Evolutionary conservation across 1,139 yeast genomes (phyloP).

Genomic region (Magnusiomyces magnusii): DNA sequence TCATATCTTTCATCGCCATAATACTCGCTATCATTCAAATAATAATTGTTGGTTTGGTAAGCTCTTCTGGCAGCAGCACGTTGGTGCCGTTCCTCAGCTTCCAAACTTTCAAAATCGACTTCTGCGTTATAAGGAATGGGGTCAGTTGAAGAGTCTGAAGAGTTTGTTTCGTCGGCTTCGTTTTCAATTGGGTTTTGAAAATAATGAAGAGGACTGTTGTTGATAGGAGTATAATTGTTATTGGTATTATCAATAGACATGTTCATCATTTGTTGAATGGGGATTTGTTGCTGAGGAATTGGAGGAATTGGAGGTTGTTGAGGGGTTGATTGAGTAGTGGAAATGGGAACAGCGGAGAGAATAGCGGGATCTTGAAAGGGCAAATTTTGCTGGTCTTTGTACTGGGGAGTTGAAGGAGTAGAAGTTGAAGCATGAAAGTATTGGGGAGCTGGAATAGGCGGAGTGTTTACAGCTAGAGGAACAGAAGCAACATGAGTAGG

Average conservation of each 20-base stretch:
- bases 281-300: background rate
- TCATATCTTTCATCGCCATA: background rate
- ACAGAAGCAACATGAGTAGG: slow-evolving; percentile 1
- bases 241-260: background rate
- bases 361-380: slow-evolving; percentile 28
- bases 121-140: slow-evolving; percentile 22
- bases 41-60: background rate
- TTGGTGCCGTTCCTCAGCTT: background rate
- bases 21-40: background rate
- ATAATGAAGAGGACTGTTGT: background rate
- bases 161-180: slow-evolving; percentile 8
- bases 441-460: background rate
- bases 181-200: slow-evolving; percentile 1
- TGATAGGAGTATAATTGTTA: background rate
- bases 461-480: background rate
- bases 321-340: slow-evolving; percentile 13
- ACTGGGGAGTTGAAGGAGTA: no score
- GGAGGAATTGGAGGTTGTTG: slow-evolving; percentile 9
- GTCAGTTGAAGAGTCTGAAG: slow-evolving; percentile 18
- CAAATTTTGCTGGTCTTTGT: background rate
- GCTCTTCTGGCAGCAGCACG: background rate
- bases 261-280: background rate
- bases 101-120: slow-evolving; percentile 9
- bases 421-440: background rate
- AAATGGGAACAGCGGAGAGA: slow-evolving; percentile 20